Evolutionary conservation across 2,329 filamentous ascomycete species (phyloP), one percentile per base, ranked within the genome.

Genomic region (Nakataea oryzae): DNA sequence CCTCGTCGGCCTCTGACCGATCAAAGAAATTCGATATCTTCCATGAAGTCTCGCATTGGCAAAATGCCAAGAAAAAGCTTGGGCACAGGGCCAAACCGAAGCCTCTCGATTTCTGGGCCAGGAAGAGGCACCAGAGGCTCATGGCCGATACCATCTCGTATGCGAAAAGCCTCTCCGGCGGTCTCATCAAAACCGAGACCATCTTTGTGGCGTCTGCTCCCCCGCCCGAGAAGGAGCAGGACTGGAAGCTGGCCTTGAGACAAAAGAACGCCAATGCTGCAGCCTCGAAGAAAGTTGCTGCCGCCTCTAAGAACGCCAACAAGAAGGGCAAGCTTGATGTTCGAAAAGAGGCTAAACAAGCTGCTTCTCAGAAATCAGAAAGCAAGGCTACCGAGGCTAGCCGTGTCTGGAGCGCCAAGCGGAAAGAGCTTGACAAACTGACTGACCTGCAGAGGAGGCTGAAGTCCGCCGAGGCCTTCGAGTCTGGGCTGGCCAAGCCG

Each of bases 71-170:
- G 66, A 79, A 76, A 29, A 75, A 78, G 0, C 65, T 85, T 3
- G 78, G 81, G 29, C 66, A 70, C 2, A 80, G 77, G 61, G 61
- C 62, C 5, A 54, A 62, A 7, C 66, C 65, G 0, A 71, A 68
- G 34, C 62, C 67, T 9, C 69, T 65, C 17, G 71, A 66, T 1
- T 73, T 68, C 58, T 72, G 64, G 29, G 71, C 77, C 8, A 72
- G 71, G 61, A 79, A 75, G 64, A 75, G 75, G 61, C 85, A 87
- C 57, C 87, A 91, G 67, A 78, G 76, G 60, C 86, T 84, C 68
- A 88, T 89, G 82, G 80, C 81, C 1, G 86, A 89, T 63, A 88
- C 88, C 73, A 79, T 80, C 30, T 77, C 79, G 1, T 92, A 91
- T 69, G 86, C 89, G 1, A 86, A 85, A 14, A 90, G 86, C 71